Evolutionary conservation across 1,284 basidiomycete species (phyloP).

Genomic region (Trametes polyzona): DNA sequence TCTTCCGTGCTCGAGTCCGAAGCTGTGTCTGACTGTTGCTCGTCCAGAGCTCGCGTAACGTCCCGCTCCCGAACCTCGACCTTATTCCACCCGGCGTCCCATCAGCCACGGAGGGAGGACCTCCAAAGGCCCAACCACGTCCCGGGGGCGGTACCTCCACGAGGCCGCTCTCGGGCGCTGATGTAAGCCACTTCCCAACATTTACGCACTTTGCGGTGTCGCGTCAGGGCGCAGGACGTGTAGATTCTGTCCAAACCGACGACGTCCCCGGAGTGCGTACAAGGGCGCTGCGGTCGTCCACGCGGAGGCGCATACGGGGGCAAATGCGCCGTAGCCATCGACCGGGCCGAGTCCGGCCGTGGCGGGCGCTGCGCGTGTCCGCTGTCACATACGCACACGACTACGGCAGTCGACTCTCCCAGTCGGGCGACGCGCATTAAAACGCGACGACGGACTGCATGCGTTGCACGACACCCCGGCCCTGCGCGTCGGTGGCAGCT

Average conservation of each 20-base stretch:
- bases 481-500: background rate
- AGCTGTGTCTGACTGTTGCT: slow-evolving; percentile 9
- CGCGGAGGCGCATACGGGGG: slow-evolving; percentile 9
- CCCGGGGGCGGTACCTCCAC: slow-evolving; percentile 13
- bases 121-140: slow-evolving; percentile 3
- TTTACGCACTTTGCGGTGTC: background rate
- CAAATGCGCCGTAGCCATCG: slow-evolving; percentile 11
- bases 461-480: background rate
- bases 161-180: slow-evolving; percentile 5
- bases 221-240: background rate
- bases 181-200: slow-evolving; percentile 7
- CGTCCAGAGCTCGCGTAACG: slow-evolving; percentile 5
- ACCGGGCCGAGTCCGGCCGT: background rate
- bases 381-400: slow-evolving; percentile 6
- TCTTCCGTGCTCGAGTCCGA: slow-evolving; percentile 19
- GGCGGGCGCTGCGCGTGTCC: background rate
- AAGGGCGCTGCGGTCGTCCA: background rate
- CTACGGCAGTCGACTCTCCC: background rate
- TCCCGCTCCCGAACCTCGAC: background rate
- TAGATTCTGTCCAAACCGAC: background rate
- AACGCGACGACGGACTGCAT: background rate
- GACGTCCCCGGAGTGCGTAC: background rate
- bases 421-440: background rate
- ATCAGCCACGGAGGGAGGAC: background rate
- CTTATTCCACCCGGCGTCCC: slow-evolving; percentile 2